Base-by-base conservation (phyloP, 2,329 filamentous ascomycete species). In the Alternaria sp. region DNA sequence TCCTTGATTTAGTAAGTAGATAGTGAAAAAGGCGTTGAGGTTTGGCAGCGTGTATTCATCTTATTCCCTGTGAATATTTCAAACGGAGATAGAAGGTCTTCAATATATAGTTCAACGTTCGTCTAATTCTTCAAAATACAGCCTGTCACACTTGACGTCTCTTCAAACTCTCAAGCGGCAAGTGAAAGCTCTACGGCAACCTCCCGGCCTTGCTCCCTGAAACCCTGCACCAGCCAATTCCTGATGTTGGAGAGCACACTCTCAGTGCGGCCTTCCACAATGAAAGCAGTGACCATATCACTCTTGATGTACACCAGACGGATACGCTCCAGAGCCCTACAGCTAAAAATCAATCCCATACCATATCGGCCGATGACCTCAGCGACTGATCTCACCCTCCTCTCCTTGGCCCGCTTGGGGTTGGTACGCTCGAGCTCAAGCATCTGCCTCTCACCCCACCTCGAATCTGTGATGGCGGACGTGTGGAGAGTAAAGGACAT, bases 401-500 rank as follows among this genome's bases (percentile, higher is more conserved):
- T 4, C 86, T 90, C 10, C 96, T 97, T 72, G 84, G 89, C 59
- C 86, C 91, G 72, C 85, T 88, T 26, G 94, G 97, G 71, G 81
- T 88, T 2, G 83, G 96, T 0, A 91, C 91, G 2, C 87, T 93
- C 75, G 89, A 97, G 77, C 95, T 95, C 77, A 79, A 65, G 29
- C 37, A 64, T 63, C 13, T 69, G 61, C 0, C 55, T 87, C 61
- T 81, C 79, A 1, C 80, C 79, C 7, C 82, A 83, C 9, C 95
- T 91, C 73, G 90, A 92, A 68, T 82, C 89, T 0, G 88, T 87
- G 56, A 86, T 91, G 7, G 89, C 91, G 1, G 91, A 93, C 9
- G 94, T 93, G 1, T 92, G 92, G 1, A 82, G 96, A 9, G 93
- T 97, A 76, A 86, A 92, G 39, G 87, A 86, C 69, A 93, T 91